Percentiles rank a stretch among this genome's conserved stretches.
These are phyloP conservation scores for Vigna nakashimae DNA, from an alignment of 306 rosid genomes.

Conservation along the genomic window DNA sequence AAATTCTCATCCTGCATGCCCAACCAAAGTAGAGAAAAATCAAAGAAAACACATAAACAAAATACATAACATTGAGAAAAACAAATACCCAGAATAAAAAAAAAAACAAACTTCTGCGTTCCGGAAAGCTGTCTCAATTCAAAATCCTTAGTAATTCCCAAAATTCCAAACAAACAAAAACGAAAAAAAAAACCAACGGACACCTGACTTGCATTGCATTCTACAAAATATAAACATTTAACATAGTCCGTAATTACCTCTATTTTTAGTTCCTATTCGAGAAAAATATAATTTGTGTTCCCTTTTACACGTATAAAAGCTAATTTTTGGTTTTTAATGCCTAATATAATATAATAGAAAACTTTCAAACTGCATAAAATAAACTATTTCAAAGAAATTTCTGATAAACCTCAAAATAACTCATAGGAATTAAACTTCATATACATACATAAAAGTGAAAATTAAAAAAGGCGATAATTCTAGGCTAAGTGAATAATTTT, in stretches of 20 bases:
- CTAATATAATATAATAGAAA: neutral
- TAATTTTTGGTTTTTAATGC: too few relatives aligned
- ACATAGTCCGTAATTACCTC: neutral
- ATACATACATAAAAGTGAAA: neutral
- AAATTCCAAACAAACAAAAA: neutral
- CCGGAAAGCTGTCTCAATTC: conserved; percentile 36
- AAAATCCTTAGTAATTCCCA: conserved; percentile 34
- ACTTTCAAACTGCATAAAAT: too few relatives aligned
- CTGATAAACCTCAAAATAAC: neutral
- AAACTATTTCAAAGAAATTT: too few relatives aligned
- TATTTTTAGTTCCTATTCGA: neutral
- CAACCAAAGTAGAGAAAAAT: conserved; percentile 19
- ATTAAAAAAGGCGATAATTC: neutral
- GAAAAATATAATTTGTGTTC: neutral
- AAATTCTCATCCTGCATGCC: conserved; percentile 42
- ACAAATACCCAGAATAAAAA: neutral
- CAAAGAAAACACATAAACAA: conserved; percentile 10
- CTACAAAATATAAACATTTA: neutral
- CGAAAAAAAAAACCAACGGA: conserved; percentile 20
- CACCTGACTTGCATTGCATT: neutral
- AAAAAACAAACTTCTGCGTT: conserved; percentile 9
- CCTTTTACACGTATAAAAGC: neutral
- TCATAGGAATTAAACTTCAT: neutral
- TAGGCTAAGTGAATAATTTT: neutral
- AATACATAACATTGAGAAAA: neutral